A percentile compares a stretch with the other conserved stretches of the same genome.
These are phyloP conservation scores for Lactifluus hygrophoroides DNA, from an alignment of 768 basidiomycete species.

Conservation along the genomic window DNA sequence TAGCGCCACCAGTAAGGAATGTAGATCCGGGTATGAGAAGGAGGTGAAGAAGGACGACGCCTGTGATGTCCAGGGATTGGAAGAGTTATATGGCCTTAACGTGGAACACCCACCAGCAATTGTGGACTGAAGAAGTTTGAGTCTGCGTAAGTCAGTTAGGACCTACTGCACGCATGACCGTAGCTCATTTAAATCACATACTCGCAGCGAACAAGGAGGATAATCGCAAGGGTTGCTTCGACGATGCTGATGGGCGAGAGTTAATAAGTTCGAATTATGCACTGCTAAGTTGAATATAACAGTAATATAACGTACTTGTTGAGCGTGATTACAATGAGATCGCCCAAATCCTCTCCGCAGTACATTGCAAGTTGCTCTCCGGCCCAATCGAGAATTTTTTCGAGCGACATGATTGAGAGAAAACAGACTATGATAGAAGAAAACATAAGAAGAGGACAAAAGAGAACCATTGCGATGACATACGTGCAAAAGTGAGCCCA, in stretches of 20 bases:
- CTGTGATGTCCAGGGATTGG: conserved; percentile 25
- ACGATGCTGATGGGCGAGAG: conserved; percentile 39
- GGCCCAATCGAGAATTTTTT: conserved; percentile 58
- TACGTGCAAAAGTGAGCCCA: conserved; percentile 21
- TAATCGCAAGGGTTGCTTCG: conserved; percentile 63
- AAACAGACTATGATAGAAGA: conserved; percentile 42
- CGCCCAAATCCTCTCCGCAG: conserved; percentile 49
- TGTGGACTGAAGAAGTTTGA: conserved; percentile 59
- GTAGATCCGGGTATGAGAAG: conserved; percentile 62
- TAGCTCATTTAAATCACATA: conserved; percentile 30
- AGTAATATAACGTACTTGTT: conserved; percentile 40
- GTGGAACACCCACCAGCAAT: conserved; percentile 41
- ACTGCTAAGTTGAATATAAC: conserved; percentile 12
- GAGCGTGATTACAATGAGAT: conserved; percentile 54
- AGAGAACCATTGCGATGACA: background rate
- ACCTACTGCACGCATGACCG: background rate
- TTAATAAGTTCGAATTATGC: background rate
- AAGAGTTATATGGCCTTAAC: background rate
- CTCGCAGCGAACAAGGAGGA: conserved; percentile 65
- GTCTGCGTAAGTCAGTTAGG: conserved; percentile 28
- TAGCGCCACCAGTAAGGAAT: conserved; percentile 66
- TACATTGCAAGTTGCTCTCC: conserved; percentile 50
- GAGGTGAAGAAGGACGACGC: conserved; percentile 66
- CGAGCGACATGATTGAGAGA: conserved; percentile 56
- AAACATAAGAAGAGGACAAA: background rate